Base-by-base conservation (phyloP, 192 early-diverging fungal species). In the Rhizoclosmatium globosum region DNA sequence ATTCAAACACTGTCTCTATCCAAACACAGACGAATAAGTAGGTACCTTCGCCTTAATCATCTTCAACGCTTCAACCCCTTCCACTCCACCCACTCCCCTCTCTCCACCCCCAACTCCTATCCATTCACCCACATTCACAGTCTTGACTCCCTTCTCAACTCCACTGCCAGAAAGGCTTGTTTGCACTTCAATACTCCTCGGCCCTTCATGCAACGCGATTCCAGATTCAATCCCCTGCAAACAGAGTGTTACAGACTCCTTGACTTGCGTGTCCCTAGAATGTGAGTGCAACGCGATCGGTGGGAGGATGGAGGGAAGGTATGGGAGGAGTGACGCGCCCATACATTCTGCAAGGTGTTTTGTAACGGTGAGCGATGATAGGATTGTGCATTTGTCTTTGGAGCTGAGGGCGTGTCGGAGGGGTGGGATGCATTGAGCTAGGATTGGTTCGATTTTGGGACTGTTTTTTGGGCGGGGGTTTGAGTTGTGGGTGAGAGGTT, bases 11-110 rank as follows among this genome's bases (percentile, higher is more conserved):
- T 31, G 0, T 31, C 31, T 31, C 31, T 47, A 77, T 41, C 69
- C 69, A 77, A 81, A 72, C 65, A 72, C 75, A 4, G 74, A 72
- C 7, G 65, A 71, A 60, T 82, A 84, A 3, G 83, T 81, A 2
- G 83, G 83, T 47, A 79, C 64, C 76, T 78, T 77, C 46, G 43
- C 43, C 66, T 78, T 78, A 44, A 84, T 80, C 31, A 79, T 47
- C 57, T 47, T 74, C 65, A 80, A 47, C 13, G 69, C 71, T 56
- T 75, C 72, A 15, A 21, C 79, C 21, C 78, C 78, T 46, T 72
- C 78, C 15, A 46, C 42, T 1, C 61, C 67, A 15, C 70, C 71
- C 3, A 65, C 67, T 3, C 67, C 79, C 15, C 62, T 15, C 38
- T 64, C 77, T 42, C 64, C 70, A 59, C 64, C 82, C 45, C 60